phyloP scores from a whole-genome alignment of 1,139 yeast species.

The Tardiomyces digboiensis region DNA sequence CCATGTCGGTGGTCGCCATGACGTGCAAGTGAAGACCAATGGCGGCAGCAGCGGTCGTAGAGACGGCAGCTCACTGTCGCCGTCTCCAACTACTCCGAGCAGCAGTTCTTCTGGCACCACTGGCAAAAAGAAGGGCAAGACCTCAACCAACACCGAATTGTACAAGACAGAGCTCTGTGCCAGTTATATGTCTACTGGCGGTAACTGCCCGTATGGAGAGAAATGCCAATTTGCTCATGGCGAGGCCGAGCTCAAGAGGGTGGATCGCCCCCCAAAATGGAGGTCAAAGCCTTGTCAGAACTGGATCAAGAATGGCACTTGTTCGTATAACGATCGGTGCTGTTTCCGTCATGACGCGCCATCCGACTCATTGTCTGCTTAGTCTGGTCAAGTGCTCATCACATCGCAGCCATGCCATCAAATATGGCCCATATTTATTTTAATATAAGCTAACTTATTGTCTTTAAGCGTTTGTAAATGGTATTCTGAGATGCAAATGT shows the following conservation, averaged over 20 bases:
- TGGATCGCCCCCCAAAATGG: conserved; percentile 78
- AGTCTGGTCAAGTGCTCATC: too few relatives aligned
- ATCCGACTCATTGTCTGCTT: too few relatives aligned
- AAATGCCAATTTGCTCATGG: conserved; percentile 98
- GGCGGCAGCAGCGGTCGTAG: neutral
- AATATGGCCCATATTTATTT: too few relatives aligned
- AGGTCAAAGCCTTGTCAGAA: conserved; percentile 88
- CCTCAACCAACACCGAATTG: conserved; percentile 52
- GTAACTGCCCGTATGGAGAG: conserved; percentile 76
- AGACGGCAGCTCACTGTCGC: neutral
- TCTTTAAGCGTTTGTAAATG: too few relatives aligned
- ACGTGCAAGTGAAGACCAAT: too few relatives aligned
- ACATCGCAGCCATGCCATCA: too few relatives aligned
- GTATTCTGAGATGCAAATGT: too few relatives aligned
- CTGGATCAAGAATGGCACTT: conserved; percentile 74
- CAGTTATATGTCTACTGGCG: conserved; percentile 57
- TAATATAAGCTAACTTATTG: too few relatives aligned
- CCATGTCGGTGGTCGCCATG: neutral
- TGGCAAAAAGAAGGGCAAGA: conserved; percentile 17
- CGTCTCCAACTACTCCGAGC: neutral
- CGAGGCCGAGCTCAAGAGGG: conserved; percentile 56
- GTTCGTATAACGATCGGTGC: conserved; percentile 87
- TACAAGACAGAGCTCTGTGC: conserved; percentile 91
- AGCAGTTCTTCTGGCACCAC: neutral
- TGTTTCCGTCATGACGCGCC: conserved; percentile 62